Base-by-base conservation (phyloP, 805 yeast genomes). In the Barnettozyma wickerhamii region DNA sequence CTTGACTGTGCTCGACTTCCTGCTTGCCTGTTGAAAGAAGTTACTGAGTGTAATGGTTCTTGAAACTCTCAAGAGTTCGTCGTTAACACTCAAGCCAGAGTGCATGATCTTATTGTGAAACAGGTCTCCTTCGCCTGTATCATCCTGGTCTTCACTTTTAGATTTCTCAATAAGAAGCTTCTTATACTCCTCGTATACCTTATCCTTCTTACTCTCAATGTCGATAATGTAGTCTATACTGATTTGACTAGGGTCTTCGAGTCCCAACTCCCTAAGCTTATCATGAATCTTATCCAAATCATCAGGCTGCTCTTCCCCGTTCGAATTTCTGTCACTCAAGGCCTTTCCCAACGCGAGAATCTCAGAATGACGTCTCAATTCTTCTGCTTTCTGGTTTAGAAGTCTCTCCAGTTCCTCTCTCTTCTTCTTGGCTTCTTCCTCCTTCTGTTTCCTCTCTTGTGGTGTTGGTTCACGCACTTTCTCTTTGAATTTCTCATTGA, bases 31-130 rank as follows among this genome's bases (percentile, higher is more conserved):
- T 4, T 37, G 36, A 53, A 79, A 80, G 51, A 79, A 79, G 47
- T 73, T 70, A 2, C 90, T 90, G 46, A 89, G 66, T 2, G 87
- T 80, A 29, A 84, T 71, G 5, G 86, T 81, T 47, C 84, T 75
- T 14, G 83, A 46, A n/a, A 78, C 81, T 40, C 89, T 66, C 32
- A 79, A 74, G 38, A 74, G 74, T 7, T 64, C 62, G 20, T 60
- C 60, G 50, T 76, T 76, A 14, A 78, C 64, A 47, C 78, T 81
- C 15, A 80, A 61, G 20, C 72, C 74, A 3, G 85, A 78, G 38
- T 74, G 68, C 32, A 66, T 69, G 32, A 80, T 74, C 10, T 74
- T 70, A 46, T 73, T 75, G 51, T 76, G 73, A 47, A 7, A 5
- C 14, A 23, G 76, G 59, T 44, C 65, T 59, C 35, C 30, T 21